Conservation (phyloP, 441 rosid species). For the Jatropha multifida region DNA sequence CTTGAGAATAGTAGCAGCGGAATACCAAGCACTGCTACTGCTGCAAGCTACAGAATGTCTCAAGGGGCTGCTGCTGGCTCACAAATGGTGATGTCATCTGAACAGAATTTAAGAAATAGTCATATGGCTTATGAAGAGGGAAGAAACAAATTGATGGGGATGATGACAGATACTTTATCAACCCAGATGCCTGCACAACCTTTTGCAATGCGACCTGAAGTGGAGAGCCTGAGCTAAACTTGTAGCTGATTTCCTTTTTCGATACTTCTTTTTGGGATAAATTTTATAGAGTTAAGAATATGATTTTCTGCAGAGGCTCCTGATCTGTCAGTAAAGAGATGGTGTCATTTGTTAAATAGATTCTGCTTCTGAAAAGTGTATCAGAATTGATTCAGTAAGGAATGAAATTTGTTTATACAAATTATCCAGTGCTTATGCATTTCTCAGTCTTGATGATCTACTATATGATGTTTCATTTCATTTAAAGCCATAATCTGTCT, state of each 20-base stretch:
- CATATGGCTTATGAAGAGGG: conserved; percentile 39
- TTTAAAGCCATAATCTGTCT: background rate
- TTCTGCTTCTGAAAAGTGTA: conserved; percentile 8
- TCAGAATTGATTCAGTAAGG: conserved; percentile 1
- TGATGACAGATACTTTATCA: conserved; percentile 35
- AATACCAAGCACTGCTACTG: conserved; percentile 24
- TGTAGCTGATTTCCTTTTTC: background rate
- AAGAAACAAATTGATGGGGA: conserved; percentile 43
- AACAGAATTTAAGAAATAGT: conserved; percentile 36
- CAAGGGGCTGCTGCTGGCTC: conserved; percentile 32
- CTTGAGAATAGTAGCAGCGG: conserved; percentile 40
- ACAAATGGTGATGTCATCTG: conserved; percentile 42
- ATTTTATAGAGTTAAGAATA: conserved; percentile 20
- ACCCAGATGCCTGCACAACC: conserved; percentile 45
- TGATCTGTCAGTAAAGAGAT: conserved; percentile 16
- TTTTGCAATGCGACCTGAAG: conserved; percentile 51
- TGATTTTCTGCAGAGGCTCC: conserved; percentile 26
- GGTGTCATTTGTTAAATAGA: conserved; percentile 22
- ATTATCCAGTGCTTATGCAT: background rate
- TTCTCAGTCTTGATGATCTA: background rate
- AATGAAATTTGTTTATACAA: conserved; percentile 13
- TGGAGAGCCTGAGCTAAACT: conserved; percentile 44
- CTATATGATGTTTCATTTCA: background rate
- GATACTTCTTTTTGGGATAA: conserved; percentile 9
- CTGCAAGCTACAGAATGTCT: conserved; percentile 27